Percentiles rank a stretch among this genome's conserved stretches.
Conservation (phyloP, 1,139 yeast genomes). For the Kodamaea plutei region DNA sequence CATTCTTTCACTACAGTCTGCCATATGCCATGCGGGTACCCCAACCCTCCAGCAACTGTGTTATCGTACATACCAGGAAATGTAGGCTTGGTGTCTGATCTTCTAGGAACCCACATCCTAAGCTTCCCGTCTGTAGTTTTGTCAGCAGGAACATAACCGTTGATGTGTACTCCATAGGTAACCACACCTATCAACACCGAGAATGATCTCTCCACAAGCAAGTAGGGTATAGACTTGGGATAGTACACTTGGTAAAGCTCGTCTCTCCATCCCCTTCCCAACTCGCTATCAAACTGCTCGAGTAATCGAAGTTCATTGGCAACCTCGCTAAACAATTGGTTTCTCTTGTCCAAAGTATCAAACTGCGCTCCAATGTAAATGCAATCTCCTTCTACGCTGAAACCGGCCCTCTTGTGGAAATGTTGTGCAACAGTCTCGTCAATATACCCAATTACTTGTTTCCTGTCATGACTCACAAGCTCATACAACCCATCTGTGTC, state of each 20-base stretch:
- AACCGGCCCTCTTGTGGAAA: conserved; percentile 26
- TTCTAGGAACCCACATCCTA: conserved; percentile 79
- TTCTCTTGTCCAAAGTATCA: conserved; percentile 47
- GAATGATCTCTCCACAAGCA: conserved; percentile 74
- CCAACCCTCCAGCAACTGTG: conserved; percentile 93
- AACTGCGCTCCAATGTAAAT: conserved; percentile 36
- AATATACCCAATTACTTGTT: conserved; percentile 41
- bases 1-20: conserved; percentile 86
- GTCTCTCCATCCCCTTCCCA: conserved; percentile 75
- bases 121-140: conserved; percentile 37
- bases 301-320: conserved; percentile 41
- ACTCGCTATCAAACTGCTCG: conserved; percentile 37
- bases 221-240: conserved; percentile 52
- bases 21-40: conserved; percentile 68
- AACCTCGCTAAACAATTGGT: conserved; percentile 38
- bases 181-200: conserved; percentile 79
- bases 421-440: conserved; percentile 41
- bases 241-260: conserved; percentile 75
- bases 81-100: conserved; percentile 75
- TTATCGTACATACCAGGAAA: conserved; percentile 91
- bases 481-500: conserved; percentile 25
- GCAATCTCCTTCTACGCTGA: conserved; percentile 26
- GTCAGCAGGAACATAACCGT: conserved; percentile 65
- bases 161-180: conserved; percentile 86
- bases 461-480: conserved; percentile 50